Evolutionary conservation across 2,329 filamentous ascomycete species (phyloP).

Genomic region (Daldinia sp.): DNA sequence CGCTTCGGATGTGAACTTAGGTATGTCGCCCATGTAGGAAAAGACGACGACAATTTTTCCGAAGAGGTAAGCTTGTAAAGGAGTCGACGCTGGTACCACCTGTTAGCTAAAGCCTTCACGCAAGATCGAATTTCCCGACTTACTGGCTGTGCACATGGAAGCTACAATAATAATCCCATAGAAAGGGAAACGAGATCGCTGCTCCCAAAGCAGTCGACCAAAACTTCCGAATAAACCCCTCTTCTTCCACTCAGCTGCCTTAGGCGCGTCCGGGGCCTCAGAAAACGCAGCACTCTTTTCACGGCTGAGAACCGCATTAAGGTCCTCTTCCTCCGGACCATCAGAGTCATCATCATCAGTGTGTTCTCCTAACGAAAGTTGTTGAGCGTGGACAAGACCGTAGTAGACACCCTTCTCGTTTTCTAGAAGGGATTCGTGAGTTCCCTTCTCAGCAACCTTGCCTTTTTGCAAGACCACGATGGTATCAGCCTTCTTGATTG

Average conservation of each 20-base stretch:
- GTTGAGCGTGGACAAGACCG: conserved; percentile 70
- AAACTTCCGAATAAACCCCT: conserved; percentile 61
- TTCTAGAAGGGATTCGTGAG: conserved; percentile 74
- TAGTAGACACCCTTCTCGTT: conserved; percentile 70
- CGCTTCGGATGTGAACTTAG: conserved; percentile 51
- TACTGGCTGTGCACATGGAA: conserved; percentile 50
- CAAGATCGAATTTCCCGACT: conserved; percentile 17
- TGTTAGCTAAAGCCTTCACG: conserved; percentile 2
- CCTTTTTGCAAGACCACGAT: conserved; percentile 81
- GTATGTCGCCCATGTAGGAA: conserved; percentile 43
- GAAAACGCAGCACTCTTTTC: conserved; percentile 57
- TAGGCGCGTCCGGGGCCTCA: conserved; percentile 40
- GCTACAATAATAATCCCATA: conserved; percentile 60
- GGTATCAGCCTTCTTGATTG: conserved; percentile 78
- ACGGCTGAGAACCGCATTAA: conserved; percentile 51
- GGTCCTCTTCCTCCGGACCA: conserved; percentile 51
- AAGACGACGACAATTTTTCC: conserved; percentile 63
- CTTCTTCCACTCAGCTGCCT: conserved; percentile 46
- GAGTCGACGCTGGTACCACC: conserved; percentile 51
- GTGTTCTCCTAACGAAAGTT: conserved; percentile 62
- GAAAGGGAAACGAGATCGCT: conserved; percentile 58
- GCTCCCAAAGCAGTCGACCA: conserved; percentile 64
- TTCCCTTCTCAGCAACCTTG: conserved; percentile 75
- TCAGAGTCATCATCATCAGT: conserved; percentile 50
- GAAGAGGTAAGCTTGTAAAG: conserved; percentile 64